phyloP scores from a whole-genome alignment of 2,329 filamentous ascomycete species.

The Waltergamsia citrina region DNA sequence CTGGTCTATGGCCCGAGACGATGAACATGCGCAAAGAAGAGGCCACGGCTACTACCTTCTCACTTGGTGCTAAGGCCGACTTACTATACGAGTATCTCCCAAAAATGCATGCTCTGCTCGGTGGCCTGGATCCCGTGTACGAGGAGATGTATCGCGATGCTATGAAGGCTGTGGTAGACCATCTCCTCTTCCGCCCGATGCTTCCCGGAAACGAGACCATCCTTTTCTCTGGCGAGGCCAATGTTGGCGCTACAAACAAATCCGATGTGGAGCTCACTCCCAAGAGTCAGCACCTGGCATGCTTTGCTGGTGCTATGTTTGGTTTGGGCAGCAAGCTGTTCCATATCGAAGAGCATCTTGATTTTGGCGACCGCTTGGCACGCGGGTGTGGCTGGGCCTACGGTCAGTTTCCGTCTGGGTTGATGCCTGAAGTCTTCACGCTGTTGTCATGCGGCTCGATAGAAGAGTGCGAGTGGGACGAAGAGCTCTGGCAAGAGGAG shows the following conservation, averaged over 20 bases:
- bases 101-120: slow-evolving; percentile 56
- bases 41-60: slow-evolving; percentile 38
- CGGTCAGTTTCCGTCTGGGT: slow-evolving; percentile 38
- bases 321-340: slow-evolving; percentile 54
- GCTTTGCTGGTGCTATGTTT: slow-evolving; percentile 61
- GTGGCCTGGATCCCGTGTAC: slow-evolving; percentile 37
- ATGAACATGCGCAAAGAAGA: slow-evolving; percentile 43
- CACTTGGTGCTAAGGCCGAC: slow-evolving; percentile 46
- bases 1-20: slow-evolving; percentile 52
- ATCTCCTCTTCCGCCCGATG: slow-evolving; percentile 60
- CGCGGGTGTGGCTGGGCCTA: slow-evolving; percentile 51
- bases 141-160: slow-evolving; percentile 31
- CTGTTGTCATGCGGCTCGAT: slow-evolving; percentile 32
- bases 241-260: slow-evolving; percentile 15
- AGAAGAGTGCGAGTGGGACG: slow-evolving; percentile 20
- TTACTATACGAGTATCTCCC: slow-evolving; percentile 58
- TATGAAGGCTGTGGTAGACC: slow-evolving; percentile 44
- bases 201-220: slow-evolving; percentile 47
- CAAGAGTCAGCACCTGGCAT: slow-evolving; percentile 30
- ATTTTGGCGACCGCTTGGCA: slow-evolving; percentile 37
- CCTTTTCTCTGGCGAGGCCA: slow-evolving; percentile 50
- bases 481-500: slow-evolving; percentile 14
- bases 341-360: slow-evolving; percentile 32
- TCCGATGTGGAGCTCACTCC: slow-evolving; percentile 12
- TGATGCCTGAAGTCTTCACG: slow-evolving; percentile 49